Percentiles rank a stretch among this genome's conserved stretches.
phyloP scores from a whole-genome alignment of 345 rosid genomes.

The Cochlearia excelsa region DNA sequence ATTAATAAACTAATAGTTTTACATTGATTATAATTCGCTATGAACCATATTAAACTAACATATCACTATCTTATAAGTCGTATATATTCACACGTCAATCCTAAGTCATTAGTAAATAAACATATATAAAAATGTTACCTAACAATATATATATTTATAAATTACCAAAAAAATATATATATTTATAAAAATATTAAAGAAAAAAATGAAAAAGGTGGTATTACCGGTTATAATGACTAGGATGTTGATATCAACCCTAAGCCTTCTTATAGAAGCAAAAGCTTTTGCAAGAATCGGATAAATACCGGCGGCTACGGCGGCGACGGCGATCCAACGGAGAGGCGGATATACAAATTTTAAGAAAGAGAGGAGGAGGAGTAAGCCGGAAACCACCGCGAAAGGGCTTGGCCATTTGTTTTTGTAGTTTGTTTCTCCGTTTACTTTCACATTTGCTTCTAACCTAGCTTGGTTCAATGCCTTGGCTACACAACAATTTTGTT shows the following conservation, averaged over 20 bases:
- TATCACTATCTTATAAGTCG: too few relatives aligned
- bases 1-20: too few relatives aligned
- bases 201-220: neutral
- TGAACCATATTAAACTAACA: too few relatives aligned
- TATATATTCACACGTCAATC: too few relatives aligned
- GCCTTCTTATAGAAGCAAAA: conserved; percentile 42
- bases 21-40: too few relatives aligned
- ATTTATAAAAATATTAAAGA: too few relatives aligned
- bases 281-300: conserved; percentile 37
- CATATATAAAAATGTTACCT: too few relatives aligned
- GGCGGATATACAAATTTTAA: conserved; percentile 59
- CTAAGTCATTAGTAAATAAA: too few relatives aligned
- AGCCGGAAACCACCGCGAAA: conserved; percentile 57
- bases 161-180: too few relatives aligned
- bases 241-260: conserved; percentile 61
- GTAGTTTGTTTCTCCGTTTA: conserved; percentile 43
- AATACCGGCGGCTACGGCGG: conserved; percentile 49
- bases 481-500: conserved; percentile 40
- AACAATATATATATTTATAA: too few relatives aligned
- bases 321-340: conserved; percentile 66
- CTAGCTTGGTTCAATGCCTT: conserved; percentile 64
- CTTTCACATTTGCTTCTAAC: conserved; percentile 37
- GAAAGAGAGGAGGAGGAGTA: conserved; percentile 49
- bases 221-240: conserved; percentile 77
- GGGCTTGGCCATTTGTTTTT: conserved; percentile 17